Base-by-base conservation (phyloP, 2,329 filamentous ascomycete genomes). In the Penicillium oxalicum region DNA sequence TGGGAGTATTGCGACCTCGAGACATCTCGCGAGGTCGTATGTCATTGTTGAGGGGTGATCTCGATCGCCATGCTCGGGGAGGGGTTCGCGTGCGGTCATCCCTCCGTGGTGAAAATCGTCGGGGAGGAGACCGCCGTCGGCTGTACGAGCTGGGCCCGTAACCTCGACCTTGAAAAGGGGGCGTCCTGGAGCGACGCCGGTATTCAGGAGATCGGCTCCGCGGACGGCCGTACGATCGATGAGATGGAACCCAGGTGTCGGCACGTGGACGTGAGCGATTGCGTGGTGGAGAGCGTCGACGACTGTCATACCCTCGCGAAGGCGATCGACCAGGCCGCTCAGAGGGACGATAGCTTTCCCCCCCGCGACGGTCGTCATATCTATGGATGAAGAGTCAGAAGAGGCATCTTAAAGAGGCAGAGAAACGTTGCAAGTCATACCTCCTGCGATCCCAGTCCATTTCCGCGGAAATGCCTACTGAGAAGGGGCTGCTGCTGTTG, bases 391-490 rank as follows among this genome's bases (percentile, higher is more conserved):
- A 24, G 5, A 26, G 33, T 58, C 47, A 63, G 51, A 33, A 43
- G 34, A 5, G 11, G 29, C 5, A 29, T 13, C 1, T 26, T 12
- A 32, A 32, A 5, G 3, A 11, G 27, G 18, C 27, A 18, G 32
- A 8, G 18, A 12, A 5, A 4, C 6, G 4, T 2, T 3, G 18
- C 8, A 9, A 13, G 12, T 13, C 48, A 59, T 66, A 73, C 71
- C 71, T 73, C 65, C 71, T 69, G 51, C 70, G 66, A 62, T 71
- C 70, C 59, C 70, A 65, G 49, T 72, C 69, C 65, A 71, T 70
- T 28, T 38, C 49, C 4, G 38, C 27, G 37, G 32, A 34, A n/a
- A 24, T 18, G 34, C 36, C 35, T 32, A 7, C 11, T 7, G 7
- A 32, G 4, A 32, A 7, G 7, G 29, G 29, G 29, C 7, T 11